These are phyloP conservation scores for Nicotiana noctiflora DNA, from an alignment of 257 asterid genomes.

Conservation along the genomic window DNA sequence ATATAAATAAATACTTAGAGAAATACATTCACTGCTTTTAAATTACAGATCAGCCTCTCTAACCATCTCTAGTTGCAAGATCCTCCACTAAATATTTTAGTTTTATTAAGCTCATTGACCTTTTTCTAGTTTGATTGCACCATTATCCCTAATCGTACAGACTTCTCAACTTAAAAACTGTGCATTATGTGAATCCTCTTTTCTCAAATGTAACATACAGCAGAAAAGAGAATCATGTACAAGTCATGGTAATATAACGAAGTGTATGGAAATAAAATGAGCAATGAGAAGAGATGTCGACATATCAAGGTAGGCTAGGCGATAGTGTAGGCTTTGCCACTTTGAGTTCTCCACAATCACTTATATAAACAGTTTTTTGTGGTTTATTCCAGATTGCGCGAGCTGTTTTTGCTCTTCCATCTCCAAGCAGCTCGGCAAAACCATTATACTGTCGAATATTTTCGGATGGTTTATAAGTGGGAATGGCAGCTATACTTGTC, in stretches of 20 bases:
- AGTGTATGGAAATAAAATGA: background rate
- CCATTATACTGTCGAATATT: conserved; percentile 72
- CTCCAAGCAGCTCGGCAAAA: conserved; percentile 80
- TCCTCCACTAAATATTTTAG: background rate
- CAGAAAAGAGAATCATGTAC: background rate
- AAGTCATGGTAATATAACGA: background rate
- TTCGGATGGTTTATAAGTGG: conserved; percentile 70
- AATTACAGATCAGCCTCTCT: no score
- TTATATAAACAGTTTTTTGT: conserved; percentile 66
- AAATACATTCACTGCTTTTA: no score
- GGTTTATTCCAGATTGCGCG: conserved; percentile 87
- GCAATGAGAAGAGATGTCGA: background rate
- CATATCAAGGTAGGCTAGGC: conserved; percentile 54
- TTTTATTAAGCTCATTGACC: background rate
- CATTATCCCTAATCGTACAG: background rate
- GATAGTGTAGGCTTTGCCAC: conserved; percentile 70
- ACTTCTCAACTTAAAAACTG: background rate
- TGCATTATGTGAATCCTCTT: background rate
- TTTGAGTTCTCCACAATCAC: conserved; percentile 69
- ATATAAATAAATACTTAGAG: no score
- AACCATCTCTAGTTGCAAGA: background rate
- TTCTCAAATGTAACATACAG: background rate
- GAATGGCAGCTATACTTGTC: conserved; percentile 55
- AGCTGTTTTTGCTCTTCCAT: conserved; percentile 78
- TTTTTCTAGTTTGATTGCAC: background rate